Evolutionary conservation across 371 early-diverging fungal species (phyloP).

Genomic region (Scutellospora calospora): DNA sequence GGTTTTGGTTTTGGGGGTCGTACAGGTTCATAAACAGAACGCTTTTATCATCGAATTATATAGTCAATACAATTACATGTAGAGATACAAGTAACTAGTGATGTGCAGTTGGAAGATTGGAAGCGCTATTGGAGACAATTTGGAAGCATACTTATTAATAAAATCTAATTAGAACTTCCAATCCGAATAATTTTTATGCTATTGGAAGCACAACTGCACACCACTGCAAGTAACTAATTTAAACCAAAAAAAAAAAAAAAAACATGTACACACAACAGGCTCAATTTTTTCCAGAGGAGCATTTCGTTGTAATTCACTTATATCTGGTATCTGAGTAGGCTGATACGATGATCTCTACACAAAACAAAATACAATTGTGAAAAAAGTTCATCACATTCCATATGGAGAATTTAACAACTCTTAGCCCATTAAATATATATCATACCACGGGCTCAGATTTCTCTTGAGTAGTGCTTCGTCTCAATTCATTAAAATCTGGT

Average conservation of each 20-base stretch:
- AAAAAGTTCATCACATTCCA: background rate
- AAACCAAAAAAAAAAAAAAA: slow-evolving; percentile 10
- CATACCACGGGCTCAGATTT: background rate
- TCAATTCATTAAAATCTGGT: slow-evolving; percentile 69
- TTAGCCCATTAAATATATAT: background rate
- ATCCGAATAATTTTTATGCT: too few relatives aligned
- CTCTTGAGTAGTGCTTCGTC: slow-evolving; percentile 59
- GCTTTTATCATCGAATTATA: slow-evolving; percentile 49
- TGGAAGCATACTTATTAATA: too few relatives aligned
- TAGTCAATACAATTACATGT: too few relatives aligned
- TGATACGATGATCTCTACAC: slow-evolving; percentile 67
- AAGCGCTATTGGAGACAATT: too few relatives aligned
- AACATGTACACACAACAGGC: slow-evolving; percentile 27
- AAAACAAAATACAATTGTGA: background rate
- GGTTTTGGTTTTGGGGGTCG: slow-evolving; percentile 57
- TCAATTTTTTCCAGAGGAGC: slow-evolving; percentile 51
- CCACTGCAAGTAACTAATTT: too few relatives aligned
- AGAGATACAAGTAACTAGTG: background rate
- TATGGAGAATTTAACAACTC: background rate
- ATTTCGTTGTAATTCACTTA: slow-evolving; percentile 67
- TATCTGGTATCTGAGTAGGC: slow-evolving; percentile 70
- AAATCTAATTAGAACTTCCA: too few relatives aligned
- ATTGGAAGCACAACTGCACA: too few relatives aligned
- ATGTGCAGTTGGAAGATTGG: too few relatives aligned
- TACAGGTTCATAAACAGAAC: slow-evolving; percentile 56